A percentile compares a stretch with the other conserved stretches of the same genome.
phyloP scores from a whole-genome alignment of 2,329 filamentous ascomycete genomes.

The Ophiostoma sp. region DNA sequence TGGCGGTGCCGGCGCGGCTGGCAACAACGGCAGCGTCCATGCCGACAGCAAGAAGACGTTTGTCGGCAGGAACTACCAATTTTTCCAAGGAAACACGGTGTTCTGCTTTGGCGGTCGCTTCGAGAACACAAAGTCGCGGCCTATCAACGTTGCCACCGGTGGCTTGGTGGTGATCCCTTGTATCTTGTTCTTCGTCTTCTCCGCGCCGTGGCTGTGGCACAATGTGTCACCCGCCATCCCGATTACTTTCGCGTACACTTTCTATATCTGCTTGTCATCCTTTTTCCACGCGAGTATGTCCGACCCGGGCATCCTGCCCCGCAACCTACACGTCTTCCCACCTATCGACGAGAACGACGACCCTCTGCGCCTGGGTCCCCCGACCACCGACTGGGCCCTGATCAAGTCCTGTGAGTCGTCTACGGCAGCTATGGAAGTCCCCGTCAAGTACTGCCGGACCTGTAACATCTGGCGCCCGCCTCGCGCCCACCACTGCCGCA shows the following conservation, averaged over 20 bases:
- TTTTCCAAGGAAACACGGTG: slow-evolving; percentile 89
- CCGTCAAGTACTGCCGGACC: slow-evolving; percentile 96
- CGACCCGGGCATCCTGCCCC: slow-evolving; percentile 89
- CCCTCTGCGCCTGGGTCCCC: slow-evolving; percentile 75
- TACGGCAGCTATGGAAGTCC: slow-evolving; percentile 92
- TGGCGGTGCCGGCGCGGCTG: not conserved
- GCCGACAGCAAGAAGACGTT: slow-evolving; percentile 32
- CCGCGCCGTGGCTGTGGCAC: slow-evolving; percentile 81
- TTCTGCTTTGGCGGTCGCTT: slow-evolving; percentile 85
- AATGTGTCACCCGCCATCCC: slow-evolving; percentile 86
- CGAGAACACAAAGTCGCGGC: slow-evolving; percentile 83
- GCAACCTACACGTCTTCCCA: slow-evolving; percentile 89
- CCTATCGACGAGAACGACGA: slow-evolving; percentile 73
- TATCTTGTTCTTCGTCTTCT: slow-evolving; percentile 81
- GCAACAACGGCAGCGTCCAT: slow-evolving; percentile 44
- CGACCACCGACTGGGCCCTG: slow-evolving; percentile 91
- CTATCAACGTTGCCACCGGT: slow-evolving; percentile 86
- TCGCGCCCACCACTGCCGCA: slow-evolving; percentile 90
- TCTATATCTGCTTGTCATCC: slow-evolving; percentile 86
- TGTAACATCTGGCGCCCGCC: slow-evolving; percentile 97
- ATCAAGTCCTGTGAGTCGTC: slow-evolving; percentile 75
- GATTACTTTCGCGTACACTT: slow-evolving; percentile 86
- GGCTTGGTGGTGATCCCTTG: slow-evolving; percentile 76
- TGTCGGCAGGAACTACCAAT: slow-evolving; percentile 76
- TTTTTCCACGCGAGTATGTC: slow-evolving; percentile 90